A percentile compares a stretch with the other conserved stretches of the same genome.
These are phyloP conservation scores for Quercus berberidifolia DNA, from an alignment of 306 rosid species.

Conservation along the genomic window DNA sequence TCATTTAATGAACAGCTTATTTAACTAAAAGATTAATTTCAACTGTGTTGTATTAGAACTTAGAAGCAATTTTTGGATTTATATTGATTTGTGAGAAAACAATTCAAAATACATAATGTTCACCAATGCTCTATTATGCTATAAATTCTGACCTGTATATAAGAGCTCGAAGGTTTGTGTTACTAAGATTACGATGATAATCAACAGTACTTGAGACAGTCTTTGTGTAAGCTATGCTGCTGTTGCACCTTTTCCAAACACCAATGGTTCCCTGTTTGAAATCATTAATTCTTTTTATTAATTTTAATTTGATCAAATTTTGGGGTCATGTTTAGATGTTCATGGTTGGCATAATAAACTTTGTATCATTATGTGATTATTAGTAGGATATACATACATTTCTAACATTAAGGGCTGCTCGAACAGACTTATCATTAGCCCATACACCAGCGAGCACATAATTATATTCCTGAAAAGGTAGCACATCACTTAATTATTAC, in stretches of 20 bases:
- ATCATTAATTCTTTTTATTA: neutral
- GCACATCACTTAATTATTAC: neutral
- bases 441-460: slow-evolving; percentile 16
- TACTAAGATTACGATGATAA: slow-evolving; percentile 21
- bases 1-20: neutral
- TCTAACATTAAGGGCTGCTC: slow-evolving; percentile 17
- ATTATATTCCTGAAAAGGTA: slow-evolving; percentile 11
- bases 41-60: neutral
- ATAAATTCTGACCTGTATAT: slow-evolving; percentile 16
- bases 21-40: neutral
- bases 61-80: neutral
- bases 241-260: slow-evolving; percentile 27
- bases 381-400: slow-evolving; percentile 7
- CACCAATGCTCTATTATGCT: neutral
- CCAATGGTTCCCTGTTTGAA: slow-evolving; percentile 14
- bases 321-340: neutral
- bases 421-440: slow-evolving; percentile 22
- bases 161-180: slow-evolving; percentile 22
- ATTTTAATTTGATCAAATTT: neutral
- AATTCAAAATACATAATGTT: neutral
- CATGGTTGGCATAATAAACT: neutral
- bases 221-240: slow-evolving; percentile 26
- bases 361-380: neutral
- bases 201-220: slow-evolving; percentile 16
- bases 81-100: neutral